These are phyloP conservation scores for Bertia moriformis DNA, from an alignment of 2,329 filamentous ascomycete species.

Conservation along the genomic window DNA sequence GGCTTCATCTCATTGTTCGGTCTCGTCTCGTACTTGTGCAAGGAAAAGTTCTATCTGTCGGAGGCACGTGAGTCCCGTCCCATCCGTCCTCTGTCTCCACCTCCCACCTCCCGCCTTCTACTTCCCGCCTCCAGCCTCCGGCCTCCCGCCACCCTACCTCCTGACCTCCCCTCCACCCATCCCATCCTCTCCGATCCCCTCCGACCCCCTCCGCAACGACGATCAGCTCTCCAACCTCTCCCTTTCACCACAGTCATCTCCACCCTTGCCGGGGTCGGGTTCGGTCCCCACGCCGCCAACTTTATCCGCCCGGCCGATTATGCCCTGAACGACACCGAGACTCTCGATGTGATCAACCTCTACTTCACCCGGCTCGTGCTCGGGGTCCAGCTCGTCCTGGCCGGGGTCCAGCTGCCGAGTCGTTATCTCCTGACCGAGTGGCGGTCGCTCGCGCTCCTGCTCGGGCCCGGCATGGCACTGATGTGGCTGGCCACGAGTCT, in stretches of 20 bases:
- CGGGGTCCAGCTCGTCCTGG: constrained; percentile 76
- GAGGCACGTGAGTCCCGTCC: constrained; percentile 56
- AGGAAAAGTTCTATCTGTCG: constrained; percentile 81
- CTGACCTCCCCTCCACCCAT: background rate
- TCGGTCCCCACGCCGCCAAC: constrained; percentile 65
- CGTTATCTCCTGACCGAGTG: constrained; percentile 69
- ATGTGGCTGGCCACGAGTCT: constrained; percentile 82
- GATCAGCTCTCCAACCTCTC: constrained; percentile 1
- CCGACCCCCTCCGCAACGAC: background rate
- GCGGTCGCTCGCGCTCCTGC: constrained; percentile 57
- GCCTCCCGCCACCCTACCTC: no score
- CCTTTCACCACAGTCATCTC: constrained; percentile 53
- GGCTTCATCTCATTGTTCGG: constrained; percentile 82
- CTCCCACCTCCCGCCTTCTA: constrained; percentile 1
- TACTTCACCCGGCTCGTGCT: constrained; percentile 78
- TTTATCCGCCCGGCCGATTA: constrained; percentile 65
- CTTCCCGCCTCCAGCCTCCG: no score
- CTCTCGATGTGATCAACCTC: constrained; percentile 60
- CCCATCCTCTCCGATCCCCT: background rate
- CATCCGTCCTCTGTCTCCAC: background rate
- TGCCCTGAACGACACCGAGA: constrained; percentile 35
- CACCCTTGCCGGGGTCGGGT: constrained; percentile 63
- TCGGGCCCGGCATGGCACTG: constrained; percentile 69
- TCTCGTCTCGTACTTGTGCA: constrained; percentile 77
- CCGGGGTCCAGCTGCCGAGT: constrained; percentile 74